Conservation (phyloP, 73 alveolate genomes). For the Diophrys sp. region DNA sequence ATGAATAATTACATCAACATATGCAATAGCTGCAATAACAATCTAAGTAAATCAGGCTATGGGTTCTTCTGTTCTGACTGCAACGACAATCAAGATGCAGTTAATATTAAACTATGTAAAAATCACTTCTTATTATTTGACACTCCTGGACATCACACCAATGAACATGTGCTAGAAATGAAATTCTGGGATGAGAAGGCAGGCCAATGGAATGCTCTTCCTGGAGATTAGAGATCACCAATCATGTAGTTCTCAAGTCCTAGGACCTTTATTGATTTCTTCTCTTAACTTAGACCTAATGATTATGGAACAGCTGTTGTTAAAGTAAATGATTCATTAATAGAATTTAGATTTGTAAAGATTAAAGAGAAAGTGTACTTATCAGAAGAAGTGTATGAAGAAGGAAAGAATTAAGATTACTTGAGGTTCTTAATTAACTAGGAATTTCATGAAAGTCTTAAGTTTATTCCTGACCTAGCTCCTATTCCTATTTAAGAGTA, state of each 20-base stretch:
- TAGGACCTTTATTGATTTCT: too few relatives aligned
- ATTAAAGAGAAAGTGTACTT: conserved; percentile 3
- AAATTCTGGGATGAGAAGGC: conserved; percentile 1
- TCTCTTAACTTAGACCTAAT: too few relatives aligned
- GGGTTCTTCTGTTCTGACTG: conserved; percentile 7
- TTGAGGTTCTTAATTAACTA: not conserved
- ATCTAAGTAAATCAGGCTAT: not conserved
- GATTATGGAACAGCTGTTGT: not conserved
- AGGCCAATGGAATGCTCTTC: conserved; percentile 1
- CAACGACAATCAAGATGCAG: not conserved
- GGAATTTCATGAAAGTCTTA: not conserved
- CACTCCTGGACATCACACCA: not conserved
- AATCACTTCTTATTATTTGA: not conserved
- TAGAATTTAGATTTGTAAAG: not conserved
- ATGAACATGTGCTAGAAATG: not conserved
- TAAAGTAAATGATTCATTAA: not conserved
- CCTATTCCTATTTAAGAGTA: not conserved
- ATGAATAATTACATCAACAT: too few relatives aligned
- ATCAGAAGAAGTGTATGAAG: conserved; percentile 1
- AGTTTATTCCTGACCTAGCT: not conserved
- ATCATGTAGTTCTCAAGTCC: too few relatives aligned
- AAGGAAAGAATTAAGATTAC: not conserved
- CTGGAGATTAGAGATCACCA: too few relatives aligned
- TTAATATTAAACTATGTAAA: not conserved
- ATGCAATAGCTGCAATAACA: not conserved